These are phyloP conservation scores for Alternaria hordeiaustralica DNA, from an alignment of 2,329 filamentous ascomycete genomes.

Conservation along the genomic window DNA sequence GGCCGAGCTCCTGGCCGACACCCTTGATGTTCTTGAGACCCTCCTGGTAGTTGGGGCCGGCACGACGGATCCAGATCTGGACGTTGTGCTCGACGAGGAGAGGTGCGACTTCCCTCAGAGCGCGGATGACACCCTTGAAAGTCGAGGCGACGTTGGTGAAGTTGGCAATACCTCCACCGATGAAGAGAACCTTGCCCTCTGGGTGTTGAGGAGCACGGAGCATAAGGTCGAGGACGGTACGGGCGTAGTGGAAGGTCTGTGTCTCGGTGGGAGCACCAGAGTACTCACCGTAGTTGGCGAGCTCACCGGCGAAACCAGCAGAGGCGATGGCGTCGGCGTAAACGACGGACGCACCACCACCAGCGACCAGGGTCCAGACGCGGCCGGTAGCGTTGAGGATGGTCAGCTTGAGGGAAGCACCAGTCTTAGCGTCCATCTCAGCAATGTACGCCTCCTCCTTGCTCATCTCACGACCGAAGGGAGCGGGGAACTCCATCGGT, in stretches of 20 bases:
- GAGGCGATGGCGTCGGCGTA: constrained; percentile 99
- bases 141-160: constrained; percentile 99
- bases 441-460: constrained; percentile 99
- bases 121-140: constrained; percentile 99
- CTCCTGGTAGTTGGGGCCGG: constrained; percentile 99
- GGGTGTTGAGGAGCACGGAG: constrained; percentile 83
- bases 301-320: constrained; percentile 90
- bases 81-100: constrained; percentile 94
- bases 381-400: constrained; percentile 90
- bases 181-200: constrained; percentile 98
- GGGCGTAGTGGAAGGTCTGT: constrained; percentile 98
- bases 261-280: constrained; percentile 98
- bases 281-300: constrained; percentile 99
- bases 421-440: constrained; percentile 98
- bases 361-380: constrained; percentile 97
- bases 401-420: constrained; percentile 97
- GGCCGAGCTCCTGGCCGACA: constrained; percentile 89
- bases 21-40: constrained; percentile 99
- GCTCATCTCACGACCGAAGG: constrained; percentile 96
- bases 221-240: constrained; percentile 96
- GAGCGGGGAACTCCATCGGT: constrained; percentile 98
- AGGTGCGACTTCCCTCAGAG: constrained; percentile 86
- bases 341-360: constrained; percentile 98
- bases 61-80: constrained; percentile 91
- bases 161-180: constrained; percentile 99